A percentile compares a stretch with the other conserved stretches of the same genome.
Conservation (phyloP, 768 basidiomycete species). For the Kwoniella dejecticola region DNA sequence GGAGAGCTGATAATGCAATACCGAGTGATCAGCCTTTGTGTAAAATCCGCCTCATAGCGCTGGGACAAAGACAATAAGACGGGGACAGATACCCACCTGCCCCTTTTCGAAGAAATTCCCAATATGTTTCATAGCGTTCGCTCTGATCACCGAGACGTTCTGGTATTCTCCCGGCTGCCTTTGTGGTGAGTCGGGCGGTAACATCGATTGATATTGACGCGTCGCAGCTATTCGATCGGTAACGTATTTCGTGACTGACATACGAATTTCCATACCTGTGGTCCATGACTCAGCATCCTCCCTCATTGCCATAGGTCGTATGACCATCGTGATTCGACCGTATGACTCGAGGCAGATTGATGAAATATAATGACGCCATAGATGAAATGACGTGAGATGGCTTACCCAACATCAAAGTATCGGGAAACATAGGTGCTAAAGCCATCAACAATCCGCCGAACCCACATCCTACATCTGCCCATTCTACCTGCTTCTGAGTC, state of each 20-base stretch:
- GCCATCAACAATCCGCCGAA: conserved; percentile 91
- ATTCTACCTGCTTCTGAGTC: conserved; percentile 70
- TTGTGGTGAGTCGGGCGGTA: conserved; percentile 30
- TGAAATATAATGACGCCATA: too few species aligned
- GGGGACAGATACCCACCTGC: conserved; percentile 59
- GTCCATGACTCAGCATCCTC: too few species aligned
- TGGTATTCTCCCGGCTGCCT: conserved; percentile 57
- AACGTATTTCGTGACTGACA: conserved; percentile 94
- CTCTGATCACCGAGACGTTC: conserved; percentile 90
- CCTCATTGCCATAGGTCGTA: too few species aligned
- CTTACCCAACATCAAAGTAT: conserved; percentile 87
- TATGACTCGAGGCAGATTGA: too few species aligned
- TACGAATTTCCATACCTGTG: conserved; percentile 92
- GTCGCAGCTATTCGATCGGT: conserved; percentile 90
- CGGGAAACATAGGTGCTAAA: conserved; percentile 85
- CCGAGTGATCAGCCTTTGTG: background rate
- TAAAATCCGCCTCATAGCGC: background rate
- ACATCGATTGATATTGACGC: conserved; percentile 58
- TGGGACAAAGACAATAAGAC: background rate
- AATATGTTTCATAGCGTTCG: conserved; percentile 98
- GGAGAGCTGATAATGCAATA: conserved; percentile 64
- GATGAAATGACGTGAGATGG: conserved; percentile 29
- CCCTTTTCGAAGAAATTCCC: conserved; percentile 92
- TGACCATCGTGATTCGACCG: too few species aligned
- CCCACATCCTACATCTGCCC: conserved; percentile 96